Conservation (phyloP, 2,329 filamentous ascomycete species). For the Cladophialophora immunda region DNA sequence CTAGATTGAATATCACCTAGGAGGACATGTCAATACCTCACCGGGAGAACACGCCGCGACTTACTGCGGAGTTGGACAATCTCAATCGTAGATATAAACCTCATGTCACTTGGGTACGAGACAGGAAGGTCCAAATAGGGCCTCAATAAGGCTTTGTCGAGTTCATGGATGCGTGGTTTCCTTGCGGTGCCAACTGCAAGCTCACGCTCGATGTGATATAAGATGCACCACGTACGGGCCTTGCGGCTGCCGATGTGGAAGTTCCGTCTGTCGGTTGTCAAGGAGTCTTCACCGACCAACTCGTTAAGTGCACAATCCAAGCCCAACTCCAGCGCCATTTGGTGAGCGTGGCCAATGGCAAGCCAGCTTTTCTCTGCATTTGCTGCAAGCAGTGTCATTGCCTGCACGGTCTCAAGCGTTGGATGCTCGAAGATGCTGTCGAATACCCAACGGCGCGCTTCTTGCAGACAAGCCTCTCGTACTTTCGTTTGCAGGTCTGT, state of each 20-base stretch:
- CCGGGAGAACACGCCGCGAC: background rate
- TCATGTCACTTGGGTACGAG: background rate
- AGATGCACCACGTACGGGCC: background rate
- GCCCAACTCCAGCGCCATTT: slow-evolving; percentile 7
- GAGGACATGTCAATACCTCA: background rate
- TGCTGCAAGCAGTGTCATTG: slow-evolving; percentile 14
- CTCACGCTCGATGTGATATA: background rate
- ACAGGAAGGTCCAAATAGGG: background rate
- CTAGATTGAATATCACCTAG: background rate
- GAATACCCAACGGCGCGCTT: background rate
- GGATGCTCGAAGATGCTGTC: slow-evolving; percentile 7
- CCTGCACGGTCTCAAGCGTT: slow-evolving; percentile 7
- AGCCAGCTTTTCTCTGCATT: slow-evolving; percentile 7
- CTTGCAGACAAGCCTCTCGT: background rate
- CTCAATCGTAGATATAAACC: background rate
- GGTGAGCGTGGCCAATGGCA: slow-evolving; percentile 4
- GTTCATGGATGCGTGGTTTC: background rate
- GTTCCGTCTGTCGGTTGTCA: background rate
- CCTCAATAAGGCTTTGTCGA: background rate
- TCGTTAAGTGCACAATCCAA: background rate
- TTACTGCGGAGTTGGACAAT: background rate
- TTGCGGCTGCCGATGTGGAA: background rate
- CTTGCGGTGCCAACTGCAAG: background rate
- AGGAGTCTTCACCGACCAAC: background rate
- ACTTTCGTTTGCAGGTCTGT: background rate